Evolutionary conservation across 2,329 filamentous ascomycete genomes (phyloP).

Genomic region (Botrytis fabae): DNA sequence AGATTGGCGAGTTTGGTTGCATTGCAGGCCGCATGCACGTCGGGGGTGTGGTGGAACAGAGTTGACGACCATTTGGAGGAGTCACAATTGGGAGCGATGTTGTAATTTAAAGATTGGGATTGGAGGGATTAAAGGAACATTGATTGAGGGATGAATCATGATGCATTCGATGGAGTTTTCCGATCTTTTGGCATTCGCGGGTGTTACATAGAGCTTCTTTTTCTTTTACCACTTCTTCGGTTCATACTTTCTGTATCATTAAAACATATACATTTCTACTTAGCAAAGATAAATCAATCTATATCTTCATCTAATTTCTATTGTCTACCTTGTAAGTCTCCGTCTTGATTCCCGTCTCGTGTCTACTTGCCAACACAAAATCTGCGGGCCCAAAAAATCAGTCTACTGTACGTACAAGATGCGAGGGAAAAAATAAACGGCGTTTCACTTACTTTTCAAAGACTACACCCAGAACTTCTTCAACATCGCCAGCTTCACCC

Average conservation of each 20-base stretch:
- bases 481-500: constrained; percentile 83
- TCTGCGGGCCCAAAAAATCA: constrained; percentile 26
- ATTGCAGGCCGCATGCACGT: neutral
- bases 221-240: neutral
- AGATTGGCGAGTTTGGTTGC: constrained; percentile 7
- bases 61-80: neutral
- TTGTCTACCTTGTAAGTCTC: neutral
- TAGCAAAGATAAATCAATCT: neutral
- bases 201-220: constrained; percentile 3
- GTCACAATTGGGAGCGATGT: neutral
- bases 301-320: neutral
- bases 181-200: neutral
- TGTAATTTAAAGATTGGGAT: neutral
- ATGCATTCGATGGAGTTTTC: constrained; percentile 6
- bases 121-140: neutral
- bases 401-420: constrained; percentile 6
- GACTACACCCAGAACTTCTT: constrained; percentile 93
- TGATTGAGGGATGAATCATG: neutral
- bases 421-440: neutral
- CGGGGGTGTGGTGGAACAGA: neutral
- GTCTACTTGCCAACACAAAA: constrained; percentile 40
- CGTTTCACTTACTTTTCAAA: constrained; percentile 76
- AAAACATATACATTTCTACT: neutral
- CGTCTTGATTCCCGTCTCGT: neutral
- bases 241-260: constrained; percentile 6